Percentiles rank a stretch among this genome's conserved stretches.
phyloP scores from a whole-genome alignment of 2,329 filamentous ascomycete genomes.

The Ophiognomonia clavigignenti-juglandacearum region DNA sequence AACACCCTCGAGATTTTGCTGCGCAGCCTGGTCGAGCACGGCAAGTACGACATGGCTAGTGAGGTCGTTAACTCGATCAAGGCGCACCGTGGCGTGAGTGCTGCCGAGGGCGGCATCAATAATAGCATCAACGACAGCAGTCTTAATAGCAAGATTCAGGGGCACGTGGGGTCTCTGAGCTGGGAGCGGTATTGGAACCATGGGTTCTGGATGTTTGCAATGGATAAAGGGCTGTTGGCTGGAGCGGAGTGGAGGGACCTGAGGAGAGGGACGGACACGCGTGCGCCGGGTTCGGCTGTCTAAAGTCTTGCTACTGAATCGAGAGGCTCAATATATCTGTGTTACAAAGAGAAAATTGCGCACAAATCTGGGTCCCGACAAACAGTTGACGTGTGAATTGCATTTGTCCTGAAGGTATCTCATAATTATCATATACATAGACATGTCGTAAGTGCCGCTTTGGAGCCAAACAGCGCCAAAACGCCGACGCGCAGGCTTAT shows the following conservation, averaged over 20 bases:
- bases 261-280: too few relatives aligned
- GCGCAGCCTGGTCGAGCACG: slow-evolving; percentile 20
- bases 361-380: background rate
- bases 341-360: background rate
- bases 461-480: too few relatives aligned
- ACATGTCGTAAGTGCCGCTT: background rate
- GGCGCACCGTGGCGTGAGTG: slow-evolving; percentile 19
- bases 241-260: slow-evolving; percentile 2
- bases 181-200: slow-evolving; percentile 39
- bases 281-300: too few relatives aligned
- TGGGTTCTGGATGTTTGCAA: slow-evolving; percentile 45
- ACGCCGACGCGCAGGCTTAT: too few relatives aligned
- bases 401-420: background rate
- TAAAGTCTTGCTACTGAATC: too few relatives aligned
- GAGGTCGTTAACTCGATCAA: slow-evolving; percentile 23
- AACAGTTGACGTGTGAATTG: background rate
- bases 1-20: slow-evolving; percentile 40
- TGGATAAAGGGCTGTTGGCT: slow-evolving; percentile 32
- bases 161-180: too few relatives aligned
- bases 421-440: background rate
- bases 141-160: too few relatives aligned
- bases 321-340: too few relatives aligned
- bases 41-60: slow-evolving; percentile 20
- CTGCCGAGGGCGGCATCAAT: slow-evolving; percentile 14
- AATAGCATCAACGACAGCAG: slow-evolving; percentile 12